These are phyloP conservation scores for Dillenia turbinata DNA, from an alignment of 164 flowering plant genomes.

Conservation along the genomic window DNA sequence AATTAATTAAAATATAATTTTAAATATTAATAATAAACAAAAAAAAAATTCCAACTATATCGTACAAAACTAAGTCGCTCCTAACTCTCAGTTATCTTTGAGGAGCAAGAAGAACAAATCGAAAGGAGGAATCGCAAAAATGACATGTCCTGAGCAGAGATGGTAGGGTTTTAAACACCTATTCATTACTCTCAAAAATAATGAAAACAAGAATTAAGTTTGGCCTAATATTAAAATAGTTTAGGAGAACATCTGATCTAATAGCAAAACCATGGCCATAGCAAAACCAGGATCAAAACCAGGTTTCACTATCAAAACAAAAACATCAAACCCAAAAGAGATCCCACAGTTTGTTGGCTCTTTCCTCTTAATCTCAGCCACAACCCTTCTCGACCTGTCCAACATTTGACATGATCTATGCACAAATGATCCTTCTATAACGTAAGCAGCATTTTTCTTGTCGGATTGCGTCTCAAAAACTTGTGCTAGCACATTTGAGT, in stretches of 20 bases:
- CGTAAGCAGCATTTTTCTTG: constrained; percentile 17
- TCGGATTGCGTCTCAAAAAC: constrained; percentile 16
- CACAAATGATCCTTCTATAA: constrained; percentile 46
- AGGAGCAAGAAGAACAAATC: no score
- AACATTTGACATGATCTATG: constrained; percentile 44
- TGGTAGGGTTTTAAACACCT: no score
- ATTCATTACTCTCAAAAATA: no score
- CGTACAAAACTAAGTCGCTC: no score
- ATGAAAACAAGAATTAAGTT: no score
- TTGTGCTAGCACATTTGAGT: constrained; percentile 25
- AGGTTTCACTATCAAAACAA: constrained; percentile 31
- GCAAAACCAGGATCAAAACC: constrained; percentile 46
- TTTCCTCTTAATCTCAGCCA: constrained; percentile 54
- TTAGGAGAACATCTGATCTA: constrained; percentile 61
- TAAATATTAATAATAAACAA: no score
- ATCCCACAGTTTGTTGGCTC: constrained; percentile 28
- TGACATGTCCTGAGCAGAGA: no score
- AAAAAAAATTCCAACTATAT: no score
- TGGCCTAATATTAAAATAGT: neutral
- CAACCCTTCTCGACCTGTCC: constrained; percentile 33
- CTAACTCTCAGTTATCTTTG: no score
- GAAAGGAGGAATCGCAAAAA: no score
- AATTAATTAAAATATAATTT: no score
- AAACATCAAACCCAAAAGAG: constrained; percentile 51
- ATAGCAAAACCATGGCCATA: constrained; percentile 46